Conservation (phyloP, 768 basidiomycete genomes). For the Calocybe gangraenosa region DNA sequence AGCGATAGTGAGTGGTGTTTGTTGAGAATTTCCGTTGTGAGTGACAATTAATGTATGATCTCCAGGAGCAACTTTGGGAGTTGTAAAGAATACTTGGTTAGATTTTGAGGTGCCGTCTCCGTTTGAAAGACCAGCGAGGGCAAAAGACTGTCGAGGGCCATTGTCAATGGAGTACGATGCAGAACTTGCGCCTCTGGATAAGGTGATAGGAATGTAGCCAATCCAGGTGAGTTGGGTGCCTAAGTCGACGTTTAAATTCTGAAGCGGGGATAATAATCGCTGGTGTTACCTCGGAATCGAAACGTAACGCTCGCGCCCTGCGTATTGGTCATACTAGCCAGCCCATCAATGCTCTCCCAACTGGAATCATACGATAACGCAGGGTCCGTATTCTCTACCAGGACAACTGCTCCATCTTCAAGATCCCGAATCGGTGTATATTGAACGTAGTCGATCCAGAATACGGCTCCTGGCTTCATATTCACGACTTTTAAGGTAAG, state of each 20-base stretch:
- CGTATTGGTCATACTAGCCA: slow-evolving; percentile 1
- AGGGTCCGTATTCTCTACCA: slow-evolving; percentile 3
- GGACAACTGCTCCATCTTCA: not conserved
- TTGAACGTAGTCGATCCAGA: slow-evolving; percentile 7
- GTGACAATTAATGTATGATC: slow-evolving; percentile 12
- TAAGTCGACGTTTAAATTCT: not conserved
- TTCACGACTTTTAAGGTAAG: slow-evolving; percentile 17
- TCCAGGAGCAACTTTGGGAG: slow-evolving; percentile 9
- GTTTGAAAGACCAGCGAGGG: not conserved
- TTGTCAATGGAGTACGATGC: slow-evolving; percentile 7
- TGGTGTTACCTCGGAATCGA: not conserved
- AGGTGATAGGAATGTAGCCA: not conserved
- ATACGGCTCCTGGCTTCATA: not conserved
- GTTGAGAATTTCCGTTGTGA: slow-evolving; percentile 8
- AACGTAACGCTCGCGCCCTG: slow-evolving; percentile 2
- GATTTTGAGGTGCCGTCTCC: slow-evolving; percentile 3
- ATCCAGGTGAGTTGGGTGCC: slow-evolving; percentile 1
- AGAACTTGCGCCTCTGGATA: not conserved
- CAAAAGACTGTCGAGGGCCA: not conserved
- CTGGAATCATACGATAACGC: slow-evolving; percentile 5
- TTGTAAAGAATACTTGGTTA: slow-evolving; percentile 13
- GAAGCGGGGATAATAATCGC: too few species aligned
- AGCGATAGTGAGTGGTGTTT: slow-evolving; percentile 22
- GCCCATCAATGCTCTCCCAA: not conserved
- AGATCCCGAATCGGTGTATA: slow-evolving; percentile 1